Evolutionary conservation across 2,329 filamentous ascomycete genomes (phyloP).

Genomic region (Aureobasidium sp.): DNA sequence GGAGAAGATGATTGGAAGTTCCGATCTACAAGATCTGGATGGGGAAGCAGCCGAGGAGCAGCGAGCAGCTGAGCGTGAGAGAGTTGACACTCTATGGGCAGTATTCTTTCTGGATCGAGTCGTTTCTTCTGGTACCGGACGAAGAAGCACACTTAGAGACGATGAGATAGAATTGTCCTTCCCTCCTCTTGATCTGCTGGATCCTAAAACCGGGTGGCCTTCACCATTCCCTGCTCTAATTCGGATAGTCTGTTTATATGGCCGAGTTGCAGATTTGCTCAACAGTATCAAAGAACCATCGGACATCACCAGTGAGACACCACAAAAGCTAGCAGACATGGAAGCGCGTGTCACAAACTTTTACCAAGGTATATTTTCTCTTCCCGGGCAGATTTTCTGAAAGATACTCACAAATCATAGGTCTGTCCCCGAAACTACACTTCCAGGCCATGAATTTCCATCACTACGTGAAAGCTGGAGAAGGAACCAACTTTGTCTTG

Average conservation of each 20-base stretch:
- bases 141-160: slow-evolving; percentile 74
- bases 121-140: slow-evolving; percentile 78
- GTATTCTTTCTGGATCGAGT: slow-evolving; percentile 82
- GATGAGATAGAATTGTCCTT: slow-evolving; percentile 78
- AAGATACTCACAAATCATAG: not conserved
- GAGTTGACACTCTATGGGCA: slow-evolving; percentile 82
- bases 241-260: slow-evolving; percentile 78
- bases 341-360: slow-evolving; percentile 68
- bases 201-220: slow-evolving; percentile 56
- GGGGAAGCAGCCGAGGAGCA: slow-evolving; percentile 27
- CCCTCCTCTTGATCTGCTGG: slow-evolving; percentile 44
- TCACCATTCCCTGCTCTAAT: slow-evolving; percentile 72
- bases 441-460: slow-evolving; percentile 85
- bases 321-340: slow-evolving; percentile 64
- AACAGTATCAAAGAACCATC: slow-evolving; percentile 69
- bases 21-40: slow-evolving; percentile 29
- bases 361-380: slow-evolving; percentile 47
- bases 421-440: slow-evolving; percentile 63
- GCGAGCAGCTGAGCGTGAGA: slow-evolving; percentile 65
- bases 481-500: slow-evolving; percentile 79
- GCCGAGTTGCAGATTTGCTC: slow-evolving; percentile 71
- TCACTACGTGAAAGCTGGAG: slow-evolving; percentile 68
- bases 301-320: slow-evolving; percentile 66
- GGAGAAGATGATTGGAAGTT: slow-evolving; percentile 39
- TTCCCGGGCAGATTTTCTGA: too few relatives aligned